Conservation (phyloP, 352 stramenopile species). For the Phytophthora sansomeana region DNA sequence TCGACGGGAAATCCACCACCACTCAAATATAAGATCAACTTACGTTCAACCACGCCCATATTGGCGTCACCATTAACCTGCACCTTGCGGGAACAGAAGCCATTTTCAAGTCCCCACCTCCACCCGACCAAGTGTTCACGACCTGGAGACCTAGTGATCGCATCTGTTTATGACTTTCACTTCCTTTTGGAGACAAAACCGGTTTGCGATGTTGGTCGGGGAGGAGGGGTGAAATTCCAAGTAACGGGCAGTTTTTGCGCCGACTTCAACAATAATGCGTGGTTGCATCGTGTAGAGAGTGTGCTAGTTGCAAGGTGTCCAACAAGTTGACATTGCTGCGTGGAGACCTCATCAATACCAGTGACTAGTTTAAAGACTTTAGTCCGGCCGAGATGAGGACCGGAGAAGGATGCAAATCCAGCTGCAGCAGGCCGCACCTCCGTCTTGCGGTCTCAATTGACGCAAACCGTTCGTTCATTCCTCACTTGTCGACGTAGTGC, state of each 20-base stretch:
- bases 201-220: neutral
- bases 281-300: conserved; percentile 34
- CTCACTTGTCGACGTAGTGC: conserved; percentile 18
- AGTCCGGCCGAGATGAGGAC: too few species aligned
- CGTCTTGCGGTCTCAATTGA: conserved; percentile 6
- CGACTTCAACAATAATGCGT: conserved; percentile 25
- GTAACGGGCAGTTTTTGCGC: conserved; percentile 16
- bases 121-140: neutral
- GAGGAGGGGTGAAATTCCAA: conserved; percentile 21
- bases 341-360: conserved; percentile 16
- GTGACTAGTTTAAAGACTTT: neutral
- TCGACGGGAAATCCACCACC: conserved; percentile 1
- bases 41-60: conserved; percentile 30
- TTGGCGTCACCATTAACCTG: conserved; percentile 14
- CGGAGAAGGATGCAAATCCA: neutral
- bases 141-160: conserved; percentile 2
- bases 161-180: conserved; percentile 19
- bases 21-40: conserved; percentile 9
- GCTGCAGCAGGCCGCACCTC: conserved; percentile 6
- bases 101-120: conserved; percentile 8
- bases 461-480: conserved; percentile 14
- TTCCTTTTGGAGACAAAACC: neutral
- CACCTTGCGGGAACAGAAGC: neutral
- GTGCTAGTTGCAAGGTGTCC: conserved; percentile 24
- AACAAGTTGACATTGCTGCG: conserved; percentile 21